Evolutionary conservation across 2,329 filamentous ascomycete genomes (phyloP).

Genomic region (Diaporthe humulicola): DNA sequence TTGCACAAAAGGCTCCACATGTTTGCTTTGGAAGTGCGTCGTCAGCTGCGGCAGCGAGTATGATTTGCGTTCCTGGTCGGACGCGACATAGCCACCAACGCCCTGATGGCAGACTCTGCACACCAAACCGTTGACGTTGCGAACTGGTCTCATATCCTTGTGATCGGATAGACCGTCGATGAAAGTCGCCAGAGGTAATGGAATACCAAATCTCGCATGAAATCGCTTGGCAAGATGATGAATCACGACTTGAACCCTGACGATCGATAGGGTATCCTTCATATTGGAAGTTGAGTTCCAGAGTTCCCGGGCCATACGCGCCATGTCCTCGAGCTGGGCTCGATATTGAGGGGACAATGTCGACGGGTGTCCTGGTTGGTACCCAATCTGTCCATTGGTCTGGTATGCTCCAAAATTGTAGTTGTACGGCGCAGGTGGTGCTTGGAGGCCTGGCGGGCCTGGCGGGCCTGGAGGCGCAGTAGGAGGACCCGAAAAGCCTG

Average conservation of each 20-base stretch:
- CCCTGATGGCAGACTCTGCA: slow-evolving; percentile 67
- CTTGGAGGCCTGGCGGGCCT: slow-evolving; percentile 33
- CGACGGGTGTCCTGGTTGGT: slow-evolving; percentile 44
- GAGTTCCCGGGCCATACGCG: slow-evolving; percentile 67
- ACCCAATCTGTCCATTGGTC: slow-evolving; percentile 40
- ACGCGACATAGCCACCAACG: slow-evolving; percentile 46
- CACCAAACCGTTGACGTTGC: slow-evolving; percentile 64
- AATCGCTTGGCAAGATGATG: slow-evolving; percentile 73
- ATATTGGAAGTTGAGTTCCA: slow-evolving; percentile 74
- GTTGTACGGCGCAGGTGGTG: slow-evolving; percentile 40
- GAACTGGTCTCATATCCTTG: slow-evolving; percentile 68
- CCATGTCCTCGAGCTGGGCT: slow-evolving; percentile 65
- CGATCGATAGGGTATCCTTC: slow-evolving; percentile 71
- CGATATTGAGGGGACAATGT: slow-evolving; percentile 58
- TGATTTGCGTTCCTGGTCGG: slow-evolving; percentile 53
- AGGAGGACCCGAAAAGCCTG: slow-evolving; percentile 36
- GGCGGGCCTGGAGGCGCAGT: slow-evolving; percentile 31
- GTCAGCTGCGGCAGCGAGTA: slow-evolving; percentile 72
- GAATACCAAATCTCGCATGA: slow-evolving; percentile 67
- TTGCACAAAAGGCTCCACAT: slow-evolving; percentile 49
- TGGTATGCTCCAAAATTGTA: slow-evolving; percentile 45
- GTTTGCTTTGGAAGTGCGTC: slow-evolving; percentile 66
- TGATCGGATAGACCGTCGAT: slow-evolving; percentile 69
- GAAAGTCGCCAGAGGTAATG: slow-evolving; percentile 70
- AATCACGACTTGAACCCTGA: slow-evolving; percentile 74